Percentiles rank a stretch among this genome's conserved stretches.
Conservation (phyloP, 1,284 basidiomycete genomes). For the Tranzscheliella williamsii region DNA sequence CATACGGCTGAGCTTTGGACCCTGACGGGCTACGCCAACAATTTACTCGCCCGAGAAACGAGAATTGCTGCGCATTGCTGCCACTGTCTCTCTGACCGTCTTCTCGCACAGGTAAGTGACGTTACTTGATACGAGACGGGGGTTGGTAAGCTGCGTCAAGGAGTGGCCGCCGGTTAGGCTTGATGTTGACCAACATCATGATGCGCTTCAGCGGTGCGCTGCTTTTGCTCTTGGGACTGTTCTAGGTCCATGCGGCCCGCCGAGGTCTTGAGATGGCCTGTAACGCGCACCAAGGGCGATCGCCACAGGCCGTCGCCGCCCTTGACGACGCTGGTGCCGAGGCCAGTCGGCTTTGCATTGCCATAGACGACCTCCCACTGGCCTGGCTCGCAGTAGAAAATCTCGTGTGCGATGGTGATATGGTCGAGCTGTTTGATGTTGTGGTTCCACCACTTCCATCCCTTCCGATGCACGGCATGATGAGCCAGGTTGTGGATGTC, state of each 20-base stretch:
- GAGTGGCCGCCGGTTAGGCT: too few relatives aligned
- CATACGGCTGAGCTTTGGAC: too few relatives aligned
- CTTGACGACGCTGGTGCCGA: constrained; percentile 12
- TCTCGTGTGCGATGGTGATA: constrained; percentile 19
- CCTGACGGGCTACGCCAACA: too few relatives aligned
- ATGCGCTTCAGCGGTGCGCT: background rate
- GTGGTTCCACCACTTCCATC: constrained; percentile 27
- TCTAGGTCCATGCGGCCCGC: constrained; percentile 7
- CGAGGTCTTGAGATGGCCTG: constrained; percentile 1
- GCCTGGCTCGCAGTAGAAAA: constrained; percentile 5
- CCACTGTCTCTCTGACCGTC: too few relatives aligned
- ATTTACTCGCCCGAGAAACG: too few relatives aligned
- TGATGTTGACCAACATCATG: too few relatives aligned
- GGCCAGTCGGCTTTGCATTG: constrained; percentile 13
- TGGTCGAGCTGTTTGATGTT: constrained; percentile 6
- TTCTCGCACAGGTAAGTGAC: too few relatives aligned
- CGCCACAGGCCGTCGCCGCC: constrained; percentile 10
- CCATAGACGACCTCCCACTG: constrained; percentile 19
- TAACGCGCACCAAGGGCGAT: constrained; percentile 7
- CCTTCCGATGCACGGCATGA: constrained; percentile 6
- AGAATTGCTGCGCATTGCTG: too few relatives aligned
- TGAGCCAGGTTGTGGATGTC: constrained; percentile 18
- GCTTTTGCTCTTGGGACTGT: constrained; percentile 8
- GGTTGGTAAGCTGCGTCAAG: too few relatives aligned
- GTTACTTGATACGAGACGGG: too few relatives aligned